Evolutionary conservation across 176 grass and related monocot species (phyloP).

Genomic region (Aegilops speltoides): DNA sequence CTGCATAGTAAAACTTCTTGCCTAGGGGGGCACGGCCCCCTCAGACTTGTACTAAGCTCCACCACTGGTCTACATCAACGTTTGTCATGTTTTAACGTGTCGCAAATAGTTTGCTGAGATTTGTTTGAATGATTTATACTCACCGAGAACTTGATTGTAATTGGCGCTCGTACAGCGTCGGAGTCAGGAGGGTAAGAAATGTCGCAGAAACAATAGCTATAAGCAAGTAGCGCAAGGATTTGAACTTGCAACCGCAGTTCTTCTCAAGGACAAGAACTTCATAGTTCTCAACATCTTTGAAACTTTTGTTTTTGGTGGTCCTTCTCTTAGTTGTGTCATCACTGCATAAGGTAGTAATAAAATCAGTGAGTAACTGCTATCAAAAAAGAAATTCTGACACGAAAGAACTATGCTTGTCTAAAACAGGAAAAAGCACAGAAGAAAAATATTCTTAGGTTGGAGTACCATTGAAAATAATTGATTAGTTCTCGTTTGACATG

Average conservation of each 20-base stretch:
- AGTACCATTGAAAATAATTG: conserved; percentile 14
- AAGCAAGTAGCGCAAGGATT: conserved; percentile 58
- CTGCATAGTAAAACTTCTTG: too few species aligned
- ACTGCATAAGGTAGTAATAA: conserved; percentile 41
- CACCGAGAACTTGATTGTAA: conserved; percentile 56
- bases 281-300: conserved; percentile 67
- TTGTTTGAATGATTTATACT: conserved; percentile 8
- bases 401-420: conserved; percentile 2
- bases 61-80: background rate
- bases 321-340: conserved; percentile 71
- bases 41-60: too few species aligned
- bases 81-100: background rate
- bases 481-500: conserved; percentile 9
- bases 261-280: conserved; percentile 69
- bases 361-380: background rate
- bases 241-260: conserved; percentile 78
- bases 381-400: conserved; percentile 13
- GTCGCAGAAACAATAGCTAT: conserved; percentile 66
- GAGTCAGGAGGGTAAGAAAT: conserved; percentile 73
- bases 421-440: background rate
- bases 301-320: conserved; percentile 56
- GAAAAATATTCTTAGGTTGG: background rate
- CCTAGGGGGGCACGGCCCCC: too few species aligned
- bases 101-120: background rate
- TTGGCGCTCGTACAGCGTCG: conserved; percentile 58